A percentile compares a stretch with the other conserved stretches of the same genome.
Conservation (phyloP, 1,139 yeast genomes). For the Protomyces gravidus region DNA sequence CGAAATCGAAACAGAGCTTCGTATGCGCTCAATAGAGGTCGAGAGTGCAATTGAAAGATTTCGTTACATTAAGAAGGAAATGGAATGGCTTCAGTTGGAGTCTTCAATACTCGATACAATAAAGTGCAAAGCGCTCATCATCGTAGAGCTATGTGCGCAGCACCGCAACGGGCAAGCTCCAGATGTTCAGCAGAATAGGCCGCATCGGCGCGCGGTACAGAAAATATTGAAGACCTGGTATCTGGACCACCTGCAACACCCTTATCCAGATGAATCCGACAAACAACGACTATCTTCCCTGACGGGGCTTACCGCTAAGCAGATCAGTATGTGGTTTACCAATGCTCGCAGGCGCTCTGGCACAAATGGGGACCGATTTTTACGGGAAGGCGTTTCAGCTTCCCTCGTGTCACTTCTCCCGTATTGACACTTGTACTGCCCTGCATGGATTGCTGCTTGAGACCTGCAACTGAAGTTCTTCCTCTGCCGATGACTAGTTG, state of each 20-base stretch:
- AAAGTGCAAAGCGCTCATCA: neutral
- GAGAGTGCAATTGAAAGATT: neutral
- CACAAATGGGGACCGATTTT: constrained; percentile 48
- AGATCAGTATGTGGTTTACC: constrained; percentile 92
- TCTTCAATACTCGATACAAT: neutral
- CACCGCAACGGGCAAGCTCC: neutral
- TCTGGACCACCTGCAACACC: constrained; percentile 77
- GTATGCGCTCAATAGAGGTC: neutral
- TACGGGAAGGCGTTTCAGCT: constrained; percentile 27
- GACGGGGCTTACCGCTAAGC: constrained; percentile 88
- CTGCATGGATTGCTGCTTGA: too few relatives aligned
- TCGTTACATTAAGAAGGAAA: neutral
- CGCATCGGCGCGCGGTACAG: constrained; percentile 1
- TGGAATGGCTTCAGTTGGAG: neutral
- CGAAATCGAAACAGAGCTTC: neutral
- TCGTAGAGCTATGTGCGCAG: neutral
- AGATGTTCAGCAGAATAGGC: neutral
- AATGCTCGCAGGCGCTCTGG: constrained; percentile 76
- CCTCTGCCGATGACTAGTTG: too few relatives aligned
- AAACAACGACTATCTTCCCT: constrained; percentile 70
- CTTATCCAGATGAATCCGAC: constrained; percentile 89
- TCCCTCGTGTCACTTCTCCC: constrained; percentile 2
- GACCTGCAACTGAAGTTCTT: too few relatives aligned
- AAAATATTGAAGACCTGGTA: constrained; percentile 73
- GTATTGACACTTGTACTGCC: too few relatives aligned